Evolutionary conservation across 2,329 filamentous ascomycete species (phyloP).

Genomic region (Talaromyces verruculosus): DNA sequence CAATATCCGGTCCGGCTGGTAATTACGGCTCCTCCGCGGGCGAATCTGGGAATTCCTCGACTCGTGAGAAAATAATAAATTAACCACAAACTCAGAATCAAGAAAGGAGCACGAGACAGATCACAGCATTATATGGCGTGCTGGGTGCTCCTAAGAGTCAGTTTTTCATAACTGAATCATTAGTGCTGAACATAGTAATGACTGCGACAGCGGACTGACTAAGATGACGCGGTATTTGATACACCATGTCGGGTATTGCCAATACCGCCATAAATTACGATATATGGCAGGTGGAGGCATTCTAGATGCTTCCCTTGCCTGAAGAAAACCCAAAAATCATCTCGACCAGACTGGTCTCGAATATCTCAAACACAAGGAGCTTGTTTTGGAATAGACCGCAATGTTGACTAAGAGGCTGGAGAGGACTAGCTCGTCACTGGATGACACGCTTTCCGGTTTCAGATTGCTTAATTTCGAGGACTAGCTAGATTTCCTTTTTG

Average conservation of each 20-base stretch:
- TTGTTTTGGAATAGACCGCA: background rate
- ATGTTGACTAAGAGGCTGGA: background rate
- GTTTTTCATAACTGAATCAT: background rate
- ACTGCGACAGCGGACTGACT: background rate
- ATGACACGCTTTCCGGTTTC: slow-evolving; percentile 7
- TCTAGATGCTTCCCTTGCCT: background rate
- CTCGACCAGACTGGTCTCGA: too few species aligned
- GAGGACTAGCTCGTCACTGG: slow-evolving; percentile 3
- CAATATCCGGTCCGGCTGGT: slow-evolving; percentile 2
- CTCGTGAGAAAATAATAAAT: background rate
- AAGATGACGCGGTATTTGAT: background rate
- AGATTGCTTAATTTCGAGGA: background rate
- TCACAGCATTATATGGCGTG: background rate
- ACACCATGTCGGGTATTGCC: background rate
- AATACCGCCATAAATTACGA: slow-evolving; percentile 5
- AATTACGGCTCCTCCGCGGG: background rate
- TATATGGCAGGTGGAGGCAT: slow-evolving; percentile 2
- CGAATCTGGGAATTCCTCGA: background rate
- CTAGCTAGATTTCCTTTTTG: background rate
- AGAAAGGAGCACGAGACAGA: background rate
- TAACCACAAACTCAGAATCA: background rate
- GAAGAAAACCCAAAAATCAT: too few species aligned
- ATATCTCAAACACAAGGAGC: background rate
- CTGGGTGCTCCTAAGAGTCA: background rate
- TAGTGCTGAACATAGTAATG: background rate